Percentiles rank a stretch among this genome's conserved stretches.
Evolutionary conservation across 768 basidiomycete genomes (phyloP).

Genomic region (Boletellus emodensis): DNA sequence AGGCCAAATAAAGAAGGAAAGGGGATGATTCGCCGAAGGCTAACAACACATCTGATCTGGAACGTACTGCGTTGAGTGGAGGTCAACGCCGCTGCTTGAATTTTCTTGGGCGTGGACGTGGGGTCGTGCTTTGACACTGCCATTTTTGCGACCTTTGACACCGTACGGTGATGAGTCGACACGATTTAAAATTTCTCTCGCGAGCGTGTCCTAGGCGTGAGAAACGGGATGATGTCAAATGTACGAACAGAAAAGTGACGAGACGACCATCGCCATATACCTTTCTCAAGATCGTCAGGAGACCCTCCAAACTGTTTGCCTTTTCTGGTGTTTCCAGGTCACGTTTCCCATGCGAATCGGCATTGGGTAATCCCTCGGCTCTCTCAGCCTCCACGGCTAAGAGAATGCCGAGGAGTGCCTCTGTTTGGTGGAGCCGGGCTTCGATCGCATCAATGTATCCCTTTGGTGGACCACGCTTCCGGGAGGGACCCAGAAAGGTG

Average conservation of each 20-base stretch:
- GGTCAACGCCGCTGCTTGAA: slow-evolving; percentile 29
- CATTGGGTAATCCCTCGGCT: slow-evolving; percentile 17
- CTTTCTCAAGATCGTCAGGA: slow-evolving; percentile 50
- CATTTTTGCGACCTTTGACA: slow-evolving; percentile 59
- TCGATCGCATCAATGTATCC: slow-evolving; percentile 96
- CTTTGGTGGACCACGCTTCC: slow-evolving; percentile 85
- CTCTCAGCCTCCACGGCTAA: slow-evolving; percentile 42
- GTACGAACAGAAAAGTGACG: not conserved
- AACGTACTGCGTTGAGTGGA: slow-evolving; percentile 63
- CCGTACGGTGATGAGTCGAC: slow-evolving; percentile 83
- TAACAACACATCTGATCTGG: not conserved
- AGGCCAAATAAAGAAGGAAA: not conserved
- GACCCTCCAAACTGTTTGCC: slow-evolving; percentile 22
- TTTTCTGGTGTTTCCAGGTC: slow-evolving; percentile 5
- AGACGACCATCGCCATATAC: slow-evolving; percentile 27
- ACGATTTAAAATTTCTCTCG: slow-evolving; percentile 73
- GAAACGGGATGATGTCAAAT: not conserved
- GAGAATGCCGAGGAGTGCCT: slow-evolving; percentile 82
- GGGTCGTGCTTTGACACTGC: slow-evolving; percentile 29
- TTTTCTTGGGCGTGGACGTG: slow-evolving; percentile 20
- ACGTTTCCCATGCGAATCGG: slow-evolving; percentile 32
- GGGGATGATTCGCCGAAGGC: not conserved
- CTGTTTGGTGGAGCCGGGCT: slow-evolving; percentile 84
- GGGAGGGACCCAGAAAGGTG: slow-evolving; percentile 74
- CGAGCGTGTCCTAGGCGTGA: slow-evolving; percentile 61